Evolutionary conservation across 768 basidiomycete species (phyloP), one percentile per base, ranked within the genome.

Genomic region (Lanmaoa pseudosensibilis): DNA sequence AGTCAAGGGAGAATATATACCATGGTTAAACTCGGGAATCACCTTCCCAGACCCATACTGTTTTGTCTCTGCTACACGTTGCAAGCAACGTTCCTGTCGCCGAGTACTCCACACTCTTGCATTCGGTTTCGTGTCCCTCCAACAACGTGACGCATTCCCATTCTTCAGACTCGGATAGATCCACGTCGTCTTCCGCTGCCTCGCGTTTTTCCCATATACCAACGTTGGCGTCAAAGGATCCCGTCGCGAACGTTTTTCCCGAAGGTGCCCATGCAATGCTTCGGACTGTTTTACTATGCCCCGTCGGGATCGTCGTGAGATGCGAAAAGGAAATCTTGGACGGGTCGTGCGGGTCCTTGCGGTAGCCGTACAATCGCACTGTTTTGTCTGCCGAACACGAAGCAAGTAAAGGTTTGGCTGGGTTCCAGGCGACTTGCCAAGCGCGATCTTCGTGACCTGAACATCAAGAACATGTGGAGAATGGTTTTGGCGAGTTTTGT

Each of bases 21-120:
- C 13, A 45, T 11, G 13, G 7, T 13, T 25, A 34, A 58, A 34
- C 41, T 18, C 30, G 18, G 33, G 2, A 65, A 76, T 65, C 67
- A 89, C 95, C 93, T 80, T 98, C 96, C 96, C 97, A 99, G 36
- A 99, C 83, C 97, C 97, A 98, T 0, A 98, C 94, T 6, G 93
- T 92, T 77, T 98, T 99, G 75, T 98, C 97, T 56, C 97, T 79
- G 62, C 91, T 90, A 68, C 95, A 98, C 58, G 89, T 94, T 10
- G 96, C 97, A n/a, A 99, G 77, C 25, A 97, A 73, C 3, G 81
- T 86, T 48, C 71, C 87, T n/a, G 85, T 83, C 36, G 76, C 76
- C 12, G 89, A 92, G 73, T 88, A 98, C 4, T 85, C 89, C 0
- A 95, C 90, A 53, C 87, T 81, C 76, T 98, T 98, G 77, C 95